Evolutionary conservation across 2,329 filamentous ascomycete genomes (phyloP).

Genomic region (Diaporthe ilicicola): DNA sequence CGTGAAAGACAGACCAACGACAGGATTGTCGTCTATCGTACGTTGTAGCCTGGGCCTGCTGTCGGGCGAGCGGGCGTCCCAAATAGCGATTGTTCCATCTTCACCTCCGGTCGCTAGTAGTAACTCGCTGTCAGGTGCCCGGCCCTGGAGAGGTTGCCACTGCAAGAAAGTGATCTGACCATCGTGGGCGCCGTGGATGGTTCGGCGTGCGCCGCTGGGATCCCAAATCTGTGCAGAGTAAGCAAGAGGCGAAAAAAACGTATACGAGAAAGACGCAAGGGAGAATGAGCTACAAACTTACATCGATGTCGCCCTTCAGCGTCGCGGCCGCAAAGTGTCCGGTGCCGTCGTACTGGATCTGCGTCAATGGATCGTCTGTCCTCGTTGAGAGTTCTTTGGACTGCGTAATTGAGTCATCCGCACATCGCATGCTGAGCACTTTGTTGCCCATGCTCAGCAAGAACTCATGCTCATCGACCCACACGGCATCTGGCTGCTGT

Average conservation of each 20-base stretch:
- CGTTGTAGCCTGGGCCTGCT: slow-evolving; percentile 66
- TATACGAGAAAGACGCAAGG: too few species aligned
- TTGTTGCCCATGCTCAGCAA: slow-evolving; percentile 66
- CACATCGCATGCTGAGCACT: slow-evolving; percentile 57
- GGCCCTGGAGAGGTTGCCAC: slow-evolving; percentile 65
- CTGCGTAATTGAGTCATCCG: slow-evolving; percentile 55
- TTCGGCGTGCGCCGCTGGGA: slow-evolving; percentile 59
- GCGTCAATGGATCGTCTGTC: slow-evolving; percentile 61
- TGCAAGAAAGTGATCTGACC: slow-evolving; percentile 65
- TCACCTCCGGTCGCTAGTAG: slow-evolving; percentile 69
- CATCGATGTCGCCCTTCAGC: slow-evolving; percentile 67
- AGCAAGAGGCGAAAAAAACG: neutral
- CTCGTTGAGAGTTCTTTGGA: slow-evolving; percentile 61
- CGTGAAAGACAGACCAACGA: slow-evolving; percentile 68
- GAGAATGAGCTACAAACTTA: slow-evolving; percentile 48
- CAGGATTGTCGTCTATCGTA: slow-evolving; percentile 64
- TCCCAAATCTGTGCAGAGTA: slow-evolving; percentile 59
- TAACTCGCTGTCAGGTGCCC: slow-evolving; percentile 56
- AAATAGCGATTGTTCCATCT: slow-evolving; percentile 69
- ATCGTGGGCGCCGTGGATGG: slow-evolving; percentile 62
- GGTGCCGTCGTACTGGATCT: slow-evolving; percentile 65
- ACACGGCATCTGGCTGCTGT: slow-evolving; percentile 65
- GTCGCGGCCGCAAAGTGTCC: slow-evolving; percentile 63
- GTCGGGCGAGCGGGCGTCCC: slow-evolving; percentile 65
- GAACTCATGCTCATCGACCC: slow-evolving; percentile 67